Evolutionary conservation across 2,329 filamentous ascomycete species (phyloP).

Genomic region (Hypoxylon rubiginosum): DNA sequence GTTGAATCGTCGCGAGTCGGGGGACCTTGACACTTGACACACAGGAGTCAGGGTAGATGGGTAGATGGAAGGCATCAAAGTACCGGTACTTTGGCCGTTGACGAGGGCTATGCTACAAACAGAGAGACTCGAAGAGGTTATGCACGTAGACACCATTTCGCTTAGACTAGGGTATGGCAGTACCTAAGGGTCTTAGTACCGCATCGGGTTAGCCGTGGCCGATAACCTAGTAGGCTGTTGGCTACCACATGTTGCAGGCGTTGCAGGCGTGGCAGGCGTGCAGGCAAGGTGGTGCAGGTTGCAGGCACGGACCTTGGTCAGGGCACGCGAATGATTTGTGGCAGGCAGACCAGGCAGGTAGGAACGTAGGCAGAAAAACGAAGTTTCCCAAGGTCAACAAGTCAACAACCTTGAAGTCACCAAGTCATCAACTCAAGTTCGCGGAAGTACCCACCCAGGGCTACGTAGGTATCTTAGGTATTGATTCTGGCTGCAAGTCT

Average conservation of each 20-base stretch:
- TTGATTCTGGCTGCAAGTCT: conserved; percentile 37
- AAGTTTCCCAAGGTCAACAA: not conserved
- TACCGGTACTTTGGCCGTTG: conserved; percentile 28
- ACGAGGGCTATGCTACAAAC: conserved; percentile 20
- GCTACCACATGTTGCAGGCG: conserved; percentile 3
- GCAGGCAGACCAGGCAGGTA: conserved; percentile 29
- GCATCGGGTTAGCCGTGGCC: conserved; percentile 33
- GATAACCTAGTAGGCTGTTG: conserved; percentile 8
- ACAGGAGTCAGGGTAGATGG: conserved; percentile 40
- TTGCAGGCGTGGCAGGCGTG: conserved; percentile 9
- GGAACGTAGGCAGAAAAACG: not conserved
- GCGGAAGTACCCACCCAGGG: conserved; percentile 34
- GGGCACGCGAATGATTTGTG: conserved; percentile 38
- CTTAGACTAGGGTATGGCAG: conserved; percentile 7
- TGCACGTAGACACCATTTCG: conserved; percentile 22
- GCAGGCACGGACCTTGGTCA: conserved; percentile 15
- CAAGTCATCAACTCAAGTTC: conserved; percentile 25
- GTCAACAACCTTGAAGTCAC: not conserved
- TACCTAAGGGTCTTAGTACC: conserved; percentile 35
- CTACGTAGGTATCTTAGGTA: conserved; percentile 41
- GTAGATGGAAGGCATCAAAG: conserved; percentile 10
- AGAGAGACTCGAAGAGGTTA: conserved; percentile 11
- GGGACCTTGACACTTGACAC: conserved; percentile 37
- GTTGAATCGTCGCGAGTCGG: conserved; percentile 39
- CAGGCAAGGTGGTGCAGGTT: not conserved